These are phyloP conservation scores for Scolecobasidium constrictum DNA, from an alignment of 2,329 filamentous ascomycete species.

Conservation along the genomic window DNA sequence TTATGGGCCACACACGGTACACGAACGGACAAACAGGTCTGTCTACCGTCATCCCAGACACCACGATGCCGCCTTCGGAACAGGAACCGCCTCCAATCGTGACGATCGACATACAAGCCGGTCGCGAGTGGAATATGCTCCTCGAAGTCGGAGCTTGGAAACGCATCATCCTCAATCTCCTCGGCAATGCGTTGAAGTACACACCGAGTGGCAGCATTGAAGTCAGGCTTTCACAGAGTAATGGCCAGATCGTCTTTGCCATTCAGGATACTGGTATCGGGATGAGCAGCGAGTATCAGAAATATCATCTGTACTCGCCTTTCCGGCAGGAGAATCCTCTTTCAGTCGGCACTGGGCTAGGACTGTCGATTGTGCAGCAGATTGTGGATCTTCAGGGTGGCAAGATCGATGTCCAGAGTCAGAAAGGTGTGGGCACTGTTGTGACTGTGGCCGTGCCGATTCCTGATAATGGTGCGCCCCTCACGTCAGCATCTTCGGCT, in stretches of 20 bases:
- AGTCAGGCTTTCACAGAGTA: slow-evolving; percentile 17
- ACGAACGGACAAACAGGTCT: neutral
- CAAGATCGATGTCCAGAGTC: slow-evolving; percentile 43
- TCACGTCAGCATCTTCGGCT: too few species aligned
- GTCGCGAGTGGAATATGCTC: slow-evolving; percentile 23
- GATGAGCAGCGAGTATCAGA: slow-evolving; percentile 52
- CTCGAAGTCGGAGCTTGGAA: slow-evolving; percentile 28
- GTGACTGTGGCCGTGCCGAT: slow-evolving; percentile 9
- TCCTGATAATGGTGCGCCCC: neutral
- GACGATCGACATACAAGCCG: slow-evolving; percentile 24
- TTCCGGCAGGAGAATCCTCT: slow-evolving; percentile 54
- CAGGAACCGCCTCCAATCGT: slow-evolving; percentile 10
- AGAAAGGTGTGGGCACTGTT: neutral
- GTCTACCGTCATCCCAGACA: neutral
- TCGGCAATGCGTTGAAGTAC: slow-evolving; percentile 29
- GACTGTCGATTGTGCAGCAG: slow-evolving; percentile 51
- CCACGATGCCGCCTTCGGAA: neutral
- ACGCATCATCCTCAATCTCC: slow-evolving; percentile 28
- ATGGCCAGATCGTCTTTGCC: neutral
- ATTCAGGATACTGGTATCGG: slow-evolving; percentile 51
- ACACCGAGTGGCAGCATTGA: slow-evolving; percentile 25
- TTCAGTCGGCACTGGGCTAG: slow-evolving; percentile 50
- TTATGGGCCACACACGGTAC: too few species aligned
- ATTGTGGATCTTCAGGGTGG: slow-evolving; percentile 53
- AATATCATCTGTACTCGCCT: slow-evolving; percentile 48